phyloP scores from a whole-genome alignment of 768 basidiomycete species.

The Hypholoma fasciculare region DNA sequence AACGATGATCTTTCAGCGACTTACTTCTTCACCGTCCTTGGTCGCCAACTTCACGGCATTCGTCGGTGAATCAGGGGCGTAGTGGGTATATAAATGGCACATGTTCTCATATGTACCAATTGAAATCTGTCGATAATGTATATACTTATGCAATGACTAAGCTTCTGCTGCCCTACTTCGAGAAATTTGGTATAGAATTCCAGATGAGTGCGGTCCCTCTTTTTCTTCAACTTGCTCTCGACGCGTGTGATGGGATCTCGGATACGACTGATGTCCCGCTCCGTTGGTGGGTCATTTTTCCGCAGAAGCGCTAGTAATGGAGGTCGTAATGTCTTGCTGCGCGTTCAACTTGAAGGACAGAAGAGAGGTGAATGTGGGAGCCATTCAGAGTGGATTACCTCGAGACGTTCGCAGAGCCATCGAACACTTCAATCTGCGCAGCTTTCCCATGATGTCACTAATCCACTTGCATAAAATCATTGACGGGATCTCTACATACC shows the following conservation, averaged over 20 bases:
- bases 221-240: no score
- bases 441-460: no score
- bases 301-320: conserved; percentile 7
- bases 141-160: conserved; percentile 27
- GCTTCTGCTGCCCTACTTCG: conserved; percentile 28
- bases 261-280: neutral
- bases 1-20: conserved; percentile 53
- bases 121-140: conserved; percentile 11
- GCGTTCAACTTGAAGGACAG: neutral
- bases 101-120: no score
- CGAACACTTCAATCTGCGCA: no score
- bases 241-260: no score
- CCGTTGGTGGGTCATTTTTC: conserved; percentile 13
- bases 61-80: conserved; percentile 36
- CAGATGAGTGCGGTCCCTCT: no score
- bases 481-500: no score
- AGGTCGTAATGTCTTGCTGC: neutral
- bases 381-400: neutral
- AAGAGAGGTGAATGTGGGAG: conserved; percentile 1
- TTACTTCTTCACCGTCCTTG: conserved; percentile 64
- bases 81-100: conserved; percentile 8
- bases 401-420: no score
- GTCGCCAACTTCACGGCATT: conserved; percentile 77
- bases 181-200: no score
- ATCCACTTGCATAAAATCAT: no score